phyloP scores from a whole-genome alignment of 805 yeast species.

The Schizosaccharomyces cryophilus region DNA sequence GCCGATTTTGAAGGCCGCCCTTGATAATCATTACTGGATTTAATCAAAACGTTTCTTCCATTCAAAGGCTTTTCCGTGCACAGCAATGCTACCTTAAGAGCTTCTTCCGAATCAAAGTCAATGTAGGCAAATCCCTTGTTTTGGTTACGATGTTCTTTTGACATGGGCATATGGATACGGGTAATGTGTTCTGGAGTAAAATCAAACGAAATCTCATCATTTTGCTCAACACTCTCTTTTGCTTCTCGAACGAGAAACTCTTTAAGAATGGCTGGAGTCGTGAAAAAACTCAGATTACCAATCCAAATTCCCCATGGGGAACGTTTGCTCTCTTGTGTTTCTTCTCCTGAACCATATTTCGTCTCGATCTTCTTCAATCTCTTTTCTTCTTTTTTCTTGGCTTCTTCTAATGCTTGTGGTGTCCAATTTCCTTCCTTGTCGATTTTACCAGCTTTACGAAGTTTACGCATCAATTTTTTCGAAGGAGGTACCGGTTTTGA shows the following conservation, averaged over 20 bases:
- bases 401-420: slow-evolving; percentile 16
- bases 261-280: slow-evolving; percentile 46
- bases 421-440: slow-evolving; percentile 17
- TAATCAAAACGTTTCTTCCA: slow-evolving; percentile 69
- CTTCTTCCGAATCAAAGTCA: slow-evolving; percentile 40
- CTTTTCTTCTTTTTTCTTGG: slow-evolving; percentile 9
- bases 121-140: slow-evolving; percentile 69
- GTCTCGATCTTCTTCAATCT: background rate
- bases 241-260: slow-evolving; percentile 26
- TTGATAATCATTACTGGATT: slow-evolving; percentile 53
- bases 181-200: slow-evolving; percentile 26
- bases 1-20: slow-evolving; percentile 56
- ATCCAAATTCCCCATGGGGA: slow-evolving; percentile 65
- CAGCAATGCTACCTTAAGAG: slow-evolving; percentile 35
- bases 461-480: slow-evolving; percentile 66
- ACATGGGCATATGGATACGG: slow-evolving; percentile 57
- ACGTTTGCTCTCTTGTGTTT: slow-evolving; percentile 12
- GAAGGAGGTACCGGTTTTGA: slow-evolving; percentile 57
- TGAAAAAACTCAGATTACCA: slow-evolving; percentile 73
- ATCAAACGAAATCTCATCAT: slow-evolving; percentile 19
- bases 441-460: slow-evolving; percentile 33
- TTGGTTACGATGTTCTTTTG: slow-evolving; percentile 22
- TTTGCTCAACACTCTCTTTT: slow-evolving; percentile 4
- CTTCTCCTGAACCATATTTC: slow-evolving; percentile 10
- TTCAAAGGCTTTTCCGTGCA: slow-evolving; percentile 51